Base-by-base conservation (phyloP, 768 basidiomycete species). In the Suillus luteus region DNA sequence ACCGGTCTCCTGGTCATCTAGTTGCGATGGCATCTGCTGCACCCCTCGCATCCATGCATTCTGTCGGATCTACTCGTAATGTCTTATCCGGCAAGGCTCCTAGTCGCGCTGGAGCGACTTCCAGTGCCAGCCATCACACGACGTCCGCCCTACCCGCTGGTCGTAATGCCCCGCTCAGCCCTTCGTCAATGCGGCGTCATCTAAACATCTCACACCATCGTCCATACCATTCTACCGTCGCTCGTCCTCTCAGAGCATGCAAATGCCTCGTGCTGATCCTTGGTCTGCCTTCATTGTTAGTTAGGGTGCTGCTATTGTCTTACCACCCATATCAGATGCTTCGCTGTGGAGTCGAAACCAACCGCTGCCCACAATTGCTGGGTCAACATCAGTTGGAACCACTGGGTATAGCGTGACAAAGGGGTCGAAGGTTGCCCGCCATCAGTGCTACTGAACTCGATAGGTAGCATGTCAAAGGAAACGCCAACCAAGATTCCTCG, bases 171-270 rank as follows among this genome's bases (percentile, higher is more conserved):
- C 88, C 91, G 22, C 83, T 91, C 27, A 92, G 91, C 68, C 92
- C 92, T n/a, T 82, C 86, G n/a, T 91, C 90, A 17, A 75, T 88
- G 49, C 85, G 87, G 60, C 86, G 89, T 46, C 83, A 63, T 73
- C 78, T 27, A 94, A 89, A 73, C 88, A 94, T 64, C 85, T 95
- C 54, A 95, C 95, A 1, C 94, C 94, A 1, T 95, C 93, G 31
- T 92, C 93, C 15, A 96, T 96, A 64, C 95, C 95, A 2, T 96
- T 96, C 78, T 96, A 96, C 80, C 86, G 93, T 51, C 89, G 95
- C 41, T 94, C 93, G 9, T 92, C 92, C 33, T 95, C 95, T 8
- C 91, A 94, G 71, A 92, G 91, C 15, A 89, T 92, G 84, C 89
- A 92, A 66, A 74, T 88, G 31, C n/a, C n/a, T n/a, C n/a, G n/a